Evolutionary conservation across 148 eudicot species (phyloP), one percentile per base, ranked within the genome.

Genomic region (Nepenthes gracilis): DNA sequence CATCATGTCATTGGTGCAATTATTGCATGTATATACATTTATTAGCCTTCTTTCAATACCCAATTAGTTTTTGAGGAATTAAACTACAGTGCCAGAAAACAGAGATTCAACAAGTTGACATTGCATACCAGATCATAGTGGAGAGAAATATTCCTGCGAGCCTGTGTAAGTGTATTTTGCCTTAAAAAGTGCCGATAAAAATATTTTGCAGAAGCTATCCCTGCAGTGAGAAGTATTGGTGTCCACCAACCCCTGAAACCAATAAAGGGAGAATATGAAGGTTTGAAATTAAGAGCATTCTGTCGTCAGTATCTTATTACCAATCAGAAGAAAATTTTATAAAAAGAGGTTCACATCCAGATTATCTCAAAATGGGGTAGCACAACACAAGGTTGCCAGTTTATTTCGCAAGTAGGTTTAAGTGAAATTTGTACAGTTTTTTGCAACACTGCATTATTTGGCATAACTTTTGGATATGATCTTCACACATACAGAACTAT

Each of bases 201-300:
- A 62, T 93, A 89, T 71, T 81, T 93, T 53, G 96, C 96, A 57
- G 96, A 89, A 33, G 92, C 84, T 70, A 93, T 43, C 37, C 89
- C 90, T 35, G 99, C 81, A 33, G 97, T 86, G 47, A 83, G 60
- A 61, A 89, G 78, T 81, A 89, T 66, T n/a, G 99, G 99, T 55
- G 95, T 86, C 99, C 99, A 88, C 98, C 98, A 92, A 47, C 97
- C 97, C 84, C 94, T 92, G 67, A 15, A 60, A 14, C 12, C 54
- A 68, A 57, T 6, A 15, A 15, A 3, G 38, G 66, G 40, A 57
- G 23, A 23, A 45, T 7, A 37, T 15, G 12, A 62, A 49, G 54
- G 36, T 12, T 8, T 3, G 40, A 55, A 60, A 61, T 36, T 37
- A 45, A 32, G 14, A 23, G 23, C 23, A 23, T 23, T 23, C 23